Conservation (phyloP, 2,329 filamentous ascomycete species). For the Aureobasidium musti region DNA sequence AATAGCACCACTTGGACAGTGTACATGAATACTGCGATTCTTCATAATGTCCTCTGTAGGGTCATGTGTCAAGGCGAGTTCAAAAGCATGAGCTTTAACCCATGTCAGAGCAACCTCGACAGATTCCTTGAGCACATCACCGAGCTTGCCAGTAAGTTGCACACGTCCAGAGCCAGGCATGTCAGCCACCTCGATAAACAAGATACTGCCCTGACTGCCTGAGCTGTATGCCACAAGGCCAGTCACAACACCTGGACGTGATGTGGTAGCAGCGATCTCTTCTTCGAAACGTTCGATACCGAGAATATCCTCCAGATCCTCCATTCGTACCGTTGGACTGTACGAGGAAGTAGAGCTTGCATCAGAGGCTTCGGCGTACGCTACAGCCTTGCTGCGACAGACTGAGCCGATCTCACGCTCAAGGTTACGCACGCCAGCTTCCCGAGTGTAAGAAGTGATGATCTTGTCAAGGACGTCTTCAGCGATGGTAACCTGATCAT, state of each 20-base stretch:
- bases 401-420: conserved; percentile 95
- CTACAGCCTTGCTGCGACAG: conserved; percentile 91
- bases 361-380: conserved; percentile 89
- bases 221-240: conserved; percentile 93
- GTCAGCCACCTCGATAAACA: conserved; percentile 97
- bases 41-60: conserved; percentile 94
- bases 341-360: conserved; percentile 65
- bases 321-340: conserved; percentile 68
- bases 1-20: conserved; percentile 91
- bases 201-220: conserved; percentile 89
- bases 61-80: conserved; percentile 78
- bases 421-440: conserved; percentile 92
- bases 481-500: conserved; percentile 73
- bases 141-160: conserved; percentile 93
- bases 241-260: conserved; percentile 86
- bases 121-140: conserved; percentile 94
- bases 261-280: conserved; percentile 84
- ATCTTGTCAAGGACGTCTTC: conserved; percentile 90
- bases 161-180: conserved; percentile 93
- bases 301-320: conserved; percentile 85
- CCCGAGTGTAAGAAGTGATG: conserved; percentile 94
- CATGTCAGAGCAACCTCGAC: conserved; percentile 95
- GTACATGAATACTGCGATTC: conserved; percentile 88
- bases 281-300: conserved; percentile 94
- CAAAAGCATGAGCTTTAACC: conserved; percentile 95